Evolutionary conservation across 345 rosid genomes (phyloP), one percentile per base, ranked within the genome.

Genomic region (Gossypium ekmanianum): DNA sequence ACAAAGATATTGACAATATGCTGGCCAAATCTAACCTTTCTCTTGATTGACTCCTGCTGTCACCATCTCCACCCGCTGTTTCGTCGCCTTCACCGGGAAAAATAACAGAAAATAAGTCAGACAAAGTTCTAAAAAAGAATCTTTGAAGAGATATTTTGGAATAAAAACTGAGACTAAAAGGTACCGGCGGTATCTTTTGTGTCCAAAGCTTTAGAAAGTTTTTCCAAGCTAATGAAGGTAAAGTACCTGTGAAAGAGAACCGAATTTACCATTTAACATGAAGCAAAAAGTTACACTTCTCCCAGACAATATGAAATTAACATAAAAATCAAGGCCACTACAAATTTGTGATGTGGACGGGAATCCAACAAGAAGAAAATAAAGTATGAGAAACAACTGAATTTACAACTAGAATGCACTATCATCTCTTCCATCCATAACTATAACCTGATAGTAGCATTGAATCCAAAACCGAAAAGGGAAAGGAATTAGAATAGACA

Each of bases 201-300:
- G 80, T 87, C 87, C 75, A 89, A 71, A 56, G 81, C 79, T 80
- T 76, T 83, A 63, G 88, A 84, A 71, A 92, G 81, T 73, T 90
- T 94, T 34, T 85, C 94, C 80, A 92, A 77, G 83, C 92, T 89
- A 77, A 92, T 85, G 80, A 86, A 90, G 27, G 97, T 94, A 69
- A 91, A 92, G 81, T 89, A 91, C 62, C 97, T 92, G 86, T 2
- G 2, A 52, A 18, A 51, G 16, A 27, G 12, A 70, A 4, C 12
- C 16, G 0, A 69, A 51, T 26, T 9, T 29, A 70, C 47, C 45
- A 11, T 16, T 51, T 69, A 26, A 26, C 4, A 51, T 50, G 29
- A 44, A 69, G 59, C 45, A 51, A 69, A 45, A 69, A 69, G 51
- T 51, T 22, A 16, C 24, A 27, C 58, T 26, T 51, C 44, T 9